Evolutionary conservation across 75 land plant genomes (phyloP).

Genomic region (Pinus albicaulis): DNA sequence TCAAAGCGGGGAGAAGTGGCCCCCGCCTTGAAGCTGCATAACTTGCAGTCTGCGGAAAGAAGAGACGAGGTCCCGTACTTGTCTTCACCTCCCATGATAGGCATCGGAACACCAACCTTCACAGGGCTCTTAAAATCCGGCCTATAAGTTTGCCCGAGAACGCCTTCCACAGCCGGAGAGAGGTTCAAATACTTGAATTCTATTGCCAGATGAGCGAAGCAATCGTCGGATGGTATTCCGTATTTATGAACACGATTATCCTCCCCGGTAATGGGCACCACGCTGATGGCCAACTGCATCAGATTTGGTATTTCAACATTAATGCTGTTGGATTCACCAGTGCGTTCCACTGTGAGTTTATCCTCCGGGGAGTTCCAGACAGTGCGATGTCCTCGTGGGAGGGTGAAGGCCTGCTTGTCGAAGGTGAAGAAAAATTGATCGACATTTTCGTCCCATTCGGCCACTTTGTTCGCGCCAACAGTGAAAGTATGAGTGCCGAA

Average conservation of each 20-base stretch:
- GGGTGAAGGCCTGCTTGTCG: conserved; percentile 11
- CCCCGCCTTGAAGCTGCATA: conserved; percentile 7
- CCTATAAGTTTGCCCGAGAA: conserved; percentile 57
- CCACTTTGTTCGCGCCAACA: conserved; percentile 24
- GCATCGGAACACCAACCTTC: conserved; percentile 66
- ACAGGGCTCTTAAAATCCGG: conserved; percentile 57
- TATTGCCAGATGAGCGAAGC: conserved; percentile 62
- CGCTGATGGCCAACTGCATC: conserved; percentile 16
- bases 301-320: conserved; percentile 7
- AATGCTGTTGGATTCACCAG: conserved; percentile 17
- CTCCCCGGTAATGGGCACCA: conserved; percentile 24
- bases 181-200: conserved; percentile 37
- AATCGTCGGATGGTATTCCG: conserved; percentile 24
- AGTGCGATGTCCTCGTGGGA: conserved; percentile 12
- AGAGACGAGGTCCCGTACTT: conserved; percentile 51
- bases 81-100: conserved; percentile 67
- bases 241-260: conserved; percentile 32
- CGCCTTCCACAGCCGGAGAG: conserved; percentile 43
- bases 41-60: conserved; percentile 39
- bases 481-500: conserved; percentile 24
- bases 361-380: conserved; percentile 12
- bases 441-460: conserved; percentile 18
- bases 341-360: conserved; percentile 20
- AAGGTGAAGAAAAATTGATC: conserved; percentile 28
- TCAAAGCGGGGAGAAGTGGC: neutral